These are phyloP conservation scores for Tetrapisispora fleetii DNA, from an alignment of 805 yeast genomes.

Conservation along the genomic window DNA sequence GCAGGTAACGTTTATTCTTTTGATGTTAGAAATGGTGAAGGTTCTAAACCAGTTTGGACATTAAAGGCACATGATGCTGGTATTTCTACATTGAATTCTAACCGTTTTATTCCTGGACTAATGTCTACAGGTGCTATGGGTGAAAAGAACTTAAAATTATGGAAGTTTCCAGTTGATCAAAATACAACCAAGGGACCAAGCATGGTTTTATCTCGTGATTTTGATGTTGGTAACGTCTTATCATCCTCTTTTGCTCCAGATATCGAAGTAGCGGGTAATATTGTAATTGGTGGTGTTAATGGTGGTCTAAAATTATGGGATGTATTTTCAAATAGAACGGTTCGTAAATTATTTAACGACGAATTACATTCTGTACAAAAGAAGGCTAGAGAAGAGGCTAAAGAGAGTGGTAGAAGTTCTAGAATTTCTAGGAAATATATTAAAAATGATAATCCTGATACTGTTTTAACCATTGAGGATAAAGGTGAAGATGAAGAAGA, in stretches of 20 bases:
- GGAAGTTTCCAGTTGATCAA: slow-evolving; percentile 56
- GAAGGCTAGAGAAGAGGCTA: slow-evolving; percentile 50
- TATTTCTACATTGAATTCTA: slow-evolving; percentile 69
- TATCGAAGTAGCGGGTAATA: slow-evolving; percentile 71
- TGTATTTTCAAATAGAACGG: slow-evolving; percentile 69
- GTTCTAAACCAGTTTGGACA: slow-evolving; percentile 75
- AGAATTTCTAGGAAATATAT: slow-evolving; percentile 68
- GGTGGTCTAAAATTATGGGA: slow-evolving; percentile 91
- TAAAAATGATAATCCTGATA: slow-evolving; percentile 39
- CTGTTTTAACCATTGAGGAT: slow-evolving; percentile 52
- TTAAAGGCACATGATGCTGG: slow-evolving; percentile 96
- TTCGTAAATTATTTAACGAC: slow-evolving; percentile 55
- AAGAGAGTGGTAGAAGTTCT: slow-evolving; percentile 47
- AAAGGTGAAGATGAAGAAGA: slow-evolving; percentile 55
- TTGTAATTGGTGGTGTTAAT: slow-evolving; percentile 79
- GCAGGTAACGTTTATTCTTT: slow-evolving; percentile 81
- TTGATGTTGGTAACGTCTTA: slow-evolving; percentile 89
- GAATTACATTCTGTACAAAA: slow-evolving; percentile 47
- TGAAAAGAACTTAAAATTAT: slow-evolving; percentile 74
- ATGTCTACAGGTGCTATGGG: slow-evolving; percentile 85
- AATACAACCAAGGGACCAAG: slow-evolving; percentile 46
- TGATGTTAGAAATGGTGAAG: slow-evolving; percentile 58
- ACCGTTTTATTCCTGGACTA: slow-evolving; percentile 57
- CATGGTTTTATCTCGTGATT: slow-evolving; percentile 83
- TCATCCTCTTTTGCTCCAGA: slow-evolving; percentile 79